phyloP scores from a whole-genome alignment of 306 rosid species.

The Sophora flavescens region DNA sequence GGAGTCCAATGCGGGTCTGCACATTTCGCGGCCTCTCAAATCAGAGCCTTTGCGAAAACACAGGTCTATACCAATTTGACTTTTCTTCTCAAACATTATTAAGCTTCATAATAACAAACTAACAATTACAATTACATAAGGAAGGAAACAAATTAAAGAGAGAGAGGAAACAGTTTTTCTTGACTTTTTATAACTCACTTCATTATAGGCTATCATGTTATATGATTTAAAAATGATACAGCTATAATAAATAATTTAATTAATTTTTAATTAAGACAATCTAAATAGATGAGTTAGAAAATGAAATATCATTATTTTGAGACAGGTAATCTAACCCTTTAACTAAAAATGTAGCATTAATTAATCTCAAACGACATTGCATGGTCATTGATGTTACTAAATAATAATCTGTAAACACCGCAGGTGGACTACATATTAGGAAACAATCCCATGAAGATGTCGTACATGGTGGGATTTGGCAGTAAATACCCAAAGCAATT shows the following conservation, averaged over 20 bases:
- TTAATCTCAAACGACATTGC: not conserved
- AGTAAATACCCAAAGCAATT: conserved; percentile 67
- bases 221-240: too few relatives aligned
- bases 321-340: not conserved
- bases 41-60: conserved; percentile 71
- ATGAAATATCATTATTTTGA: too few relatives aligned
- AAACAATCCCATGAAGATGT: conserved; percentile 73
- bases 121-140: not conserved
- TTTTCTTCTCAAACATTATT: not conserved
- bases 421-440: conserved; percentile 92
- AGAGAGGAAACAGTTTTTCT: not conserved
- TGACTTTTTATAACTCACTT: too few relatives aligned
- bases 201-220: too few relatives aligned
- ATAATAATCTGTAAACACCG: not conserved
- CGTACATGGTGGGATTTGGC: conserved; percentile 89
- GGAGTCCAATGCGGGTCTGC: conserved; percentile 76
- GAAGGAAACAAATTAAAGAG: not conserved
- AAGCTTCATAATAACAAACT: not conserved
- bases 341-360: not conserved
- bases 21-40: conserved; percentile 61
- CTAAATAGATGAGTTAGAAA: too few relatives aligned
- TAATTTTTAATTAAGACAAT: too few relatives aligned
- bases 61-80: conserved; percentile 56
- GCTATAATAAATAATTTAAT: too few relatives aligned
- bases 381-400: not conserved